Evolutionary conservation across 116 monocot species (phyloP), one percentile per base, ranked within the genome.

Genomic region (Iris pallida): DNA sequence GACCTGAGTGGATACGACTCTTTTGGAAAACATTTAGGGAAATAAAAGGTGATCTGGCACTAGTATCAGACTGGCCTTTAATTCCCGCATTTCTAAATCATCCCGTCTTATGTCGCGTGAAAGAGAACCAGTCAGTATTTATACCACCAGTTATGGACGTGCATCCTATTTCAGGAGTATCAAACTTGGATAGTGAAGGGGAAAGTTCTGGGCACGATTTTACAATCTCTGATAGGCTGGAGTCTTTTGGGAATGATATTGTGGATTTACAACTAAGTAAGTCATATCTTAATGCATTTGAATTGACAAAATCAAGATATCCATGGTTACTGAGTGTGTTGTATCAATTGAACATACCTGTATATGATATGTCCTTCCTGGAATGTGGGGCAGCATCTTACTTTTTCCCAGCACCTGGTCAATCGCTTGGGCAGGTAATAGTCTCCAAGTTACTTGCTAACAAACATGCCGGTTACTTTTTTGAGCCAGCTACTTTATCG

Each of bases 31-130:
- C 69, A 5, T 93, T 82, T 61, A 82, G 53, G 56, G 71, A 61
- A n/a, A 55, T 81, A 53, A 72, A 73, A 13, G 99, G 90, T 71
- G 93, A 90, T 55, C 73, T 90, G 72, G 81, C 88, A 71, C 85
- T 85, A 67, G 30, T 98, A 41, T 73, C 85, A 59, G 83, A 98
- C 9, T 98, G 98, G 93, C 98, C 98, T 54, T 68, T 98, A 69
- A 75, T 98, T 90, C 98, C 98, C 61, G 87, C 88, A 69, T 80
- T 84, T 78, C 71, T 98, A 15, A 55, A 79, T 70, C 53, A 69
- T 16, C 73, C 85, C 44, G 78, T 93, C 43, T 69, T 98, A 48
- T 98, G 93, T 68, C 98, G 93, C 66, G 79, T 81, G 13, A 88
- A 83, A 70, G 70, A 77, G 57, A 63, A 56, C 44, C 77, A 87